phyloP scores from a whole-genome alignment of 306 rosid genomes.

The Prinsepia uniflora region DNA sequence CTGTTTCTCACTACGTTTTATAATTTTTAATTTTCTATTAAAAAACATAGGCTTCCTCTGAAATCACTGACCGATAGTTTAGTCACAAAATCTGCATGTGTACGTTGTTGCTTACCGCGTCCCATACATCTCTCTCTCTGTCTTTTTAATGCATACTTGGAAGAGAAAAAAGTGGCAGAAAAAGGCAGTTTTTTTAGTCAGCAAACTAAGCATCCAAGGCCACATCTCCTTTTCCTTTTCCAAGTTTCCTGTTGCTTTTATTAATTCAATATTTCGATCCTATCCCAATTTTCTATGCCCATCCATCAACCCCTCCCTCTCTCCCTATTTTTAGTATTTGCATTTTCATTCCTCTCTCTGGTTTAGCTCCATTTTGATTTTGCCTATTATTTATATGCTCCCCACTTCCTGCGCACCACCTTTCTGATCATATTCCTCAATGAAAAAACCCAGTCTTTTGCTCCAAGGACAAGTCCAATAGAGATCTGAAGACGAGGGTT shows the following conservation, averaged over 20 bases:
- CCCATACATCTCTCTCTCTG: constrained; percentile 30
- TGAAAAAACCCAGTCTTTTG: neutral
- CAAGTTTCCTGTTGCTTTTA: constrained; percentile 10
- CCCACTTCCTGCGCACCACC: constrained; percentile 23
- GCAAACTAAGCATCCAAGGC: constrained; percentile 1
- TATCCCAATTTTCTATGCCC: constrained; percentile 14
- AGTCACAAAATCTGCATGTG: constrained; percentile 88
- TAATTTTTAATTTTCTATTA: constrained; percentile 22
- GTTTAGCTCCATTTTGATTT: neutral
- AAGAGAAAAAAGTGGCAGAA: constrained; percentile 13
- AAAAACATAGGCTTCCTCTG: constrained; percentile 38
- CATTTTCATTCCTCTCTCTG: neutral
- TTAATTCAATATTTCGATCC: constrained; percentile 9
- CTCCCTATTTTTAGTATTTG: neutral
- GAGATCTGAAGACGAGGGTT: constrained; percentile 6
- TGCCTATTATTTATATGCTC: constrained; percentile 13
- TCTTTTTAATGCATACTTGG: constrained; percentile 26
- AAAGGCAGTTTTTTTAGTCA: neutral
- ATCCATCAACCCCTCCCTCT: no score
- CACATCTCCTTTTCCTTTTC: constrained; percentile 12
- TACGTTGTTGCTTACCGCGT: constrained; percentile 65
- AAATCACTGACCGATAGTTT: constrained; percentile 76
- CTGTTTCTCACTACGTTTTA: neutral
- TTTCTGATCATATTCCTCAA: constrained; percentile 5
- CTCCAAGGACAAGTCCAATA: neutral